These are phyloP conservation scores for Phytopythium boreale DNA, from an alignment of 352 stramenopile species.

Conservation along the genomic window DNA sequence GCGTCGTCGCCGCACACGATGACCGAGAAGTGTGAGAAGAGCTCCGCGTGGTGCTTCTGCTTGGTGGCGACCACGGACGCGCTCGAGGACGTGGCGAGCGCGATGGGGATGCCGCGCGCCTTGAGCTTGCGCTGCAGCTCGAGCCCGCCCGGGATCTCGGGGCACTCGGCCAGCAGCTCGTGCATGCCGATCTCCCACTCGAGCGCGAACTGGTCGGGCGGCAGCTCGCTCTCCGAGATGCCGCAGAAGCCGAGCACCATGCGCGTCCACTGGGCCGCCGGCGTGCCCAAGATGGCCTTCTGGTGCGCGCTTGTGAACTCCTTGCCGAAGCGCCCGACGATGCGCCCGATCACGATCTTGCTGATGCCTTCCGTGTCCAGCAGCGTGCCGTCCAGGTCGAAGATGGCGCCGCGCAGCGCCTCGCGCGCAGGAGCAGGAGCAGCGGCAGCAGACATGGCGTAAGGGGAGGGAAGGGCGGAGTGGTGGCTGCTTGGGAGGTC, in stretches of 20 bases:
- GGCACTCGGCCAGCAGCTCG: conserved; percentile 46
- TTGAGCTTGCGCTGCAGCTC: conserved; percentile 47
- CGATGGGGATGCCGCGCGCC: conserved; percentile 50
- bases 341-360: conserved; percentile 48
- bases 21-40: conserved; percentile 74
- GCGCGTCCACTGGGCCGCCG: conserved; percentile 63
- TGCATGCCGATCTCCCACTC: conserved; percentile 62
- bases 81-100: conserved; percentile 73
- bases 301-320: conserved; percentile 58
- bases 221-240: conserved; percentile 33
- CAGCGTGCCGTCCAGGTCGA: conserved; percentile 82
- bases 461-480: not conserved
- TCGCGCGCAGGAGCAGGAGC: conserved; percentile 11
- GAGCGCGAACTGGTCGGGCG: conserved; percentile 51
- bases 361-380: conserved; percentile 81
- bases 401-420: conserved; percentile 51
- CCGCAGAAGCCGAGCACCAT: conserved; percentile 51
- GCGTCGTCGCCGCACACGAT: conserved; percentile 80
- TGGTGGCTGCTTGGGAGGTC: not conserved
- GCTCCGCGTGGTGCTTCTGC: conserved; percentile 53
- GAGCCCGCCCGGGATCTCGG: conserved; percentile 52
- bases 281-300: conserved; percentile 73
- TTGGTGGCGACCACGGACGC: conserved; percentile 62
- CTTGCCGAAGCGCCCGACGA: conserved; percentile 52
- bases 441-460: conserved; percentile 13